Evolutionary conservation across 2,329 filamentous ascomycete genomes (phyloP).

Genomic region (Immersiporthe knoxdaviesiana): DNA sequence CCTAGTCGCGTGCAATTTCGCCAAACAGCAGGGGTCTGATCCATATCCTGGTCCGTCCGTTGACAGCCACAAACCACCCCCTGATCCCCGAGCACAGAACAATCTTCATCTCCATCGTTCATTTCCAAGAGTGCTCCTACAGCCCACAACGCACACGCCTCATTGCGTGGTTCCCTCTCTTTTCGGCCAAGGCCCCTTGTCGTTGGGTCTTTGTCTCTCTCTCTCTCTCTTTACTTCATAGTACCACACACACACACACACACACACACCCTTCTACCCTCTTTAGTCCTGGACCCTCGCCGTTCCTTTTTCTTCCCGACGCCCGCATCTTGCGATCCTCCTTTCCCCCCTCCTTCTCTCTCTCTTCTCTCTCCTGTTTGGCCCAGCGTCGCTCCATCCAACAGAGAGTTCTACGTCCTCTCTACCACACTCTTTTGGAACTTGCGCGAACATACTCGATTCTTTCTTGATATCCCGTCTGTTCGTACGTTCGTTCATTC

Average conservation of each 20-base stretch:
- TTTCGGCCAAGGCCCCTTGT: conserved; percentile 19
- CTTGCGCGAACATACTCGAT: conserved; percentile 29
- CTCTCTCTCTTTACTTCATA: not conserved
- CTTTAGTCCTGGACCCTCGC: conserved; percentile 24
- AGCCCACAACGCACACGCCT: conserved; percentile 21
- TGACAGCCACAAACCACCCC: conserved; percentile 27
- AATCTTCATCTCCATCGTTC: conserved; percentile 28
- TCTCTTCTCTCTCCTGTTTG: conserved; percentile 32
- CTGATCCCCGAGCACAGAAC: conserved; percentile 26
- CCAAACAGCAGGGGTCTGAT: conserved; percentile 29
- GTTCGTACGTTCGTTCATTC: conserved; percentile 29
- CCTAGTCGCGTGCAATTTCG: conserved; percentile 33
- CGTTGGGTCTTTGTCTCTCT: conserved; percentile 15
- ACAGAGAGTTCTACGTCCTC: conserved; percentile 54
- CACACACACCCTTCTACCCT: not conserved
- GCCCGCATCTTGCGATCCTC: conserved; percentile 32
- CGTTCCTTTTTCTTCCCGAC: conserved; percentile 33
- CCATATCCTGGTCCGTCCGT: conserved; percentile 15
- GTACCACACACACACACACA: not conserved
- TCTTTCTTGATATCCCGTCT: conserved; percentile 13
- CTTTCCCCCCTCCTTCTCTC: conserved; percentile 6
- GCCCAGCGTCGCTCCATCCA: conserved; percentile 48
- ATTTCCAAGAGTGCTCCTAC: conserved; percentile 29
- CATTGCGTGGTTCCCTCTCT: conserved; percentile 19
- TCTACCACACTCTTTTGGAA: conserved; percentile 61